These are phyloP conservation scores for Metschnikowia gelsemii DNA, from an alignment of 805 yeast species.

Conservation along the genomic window DNA sequence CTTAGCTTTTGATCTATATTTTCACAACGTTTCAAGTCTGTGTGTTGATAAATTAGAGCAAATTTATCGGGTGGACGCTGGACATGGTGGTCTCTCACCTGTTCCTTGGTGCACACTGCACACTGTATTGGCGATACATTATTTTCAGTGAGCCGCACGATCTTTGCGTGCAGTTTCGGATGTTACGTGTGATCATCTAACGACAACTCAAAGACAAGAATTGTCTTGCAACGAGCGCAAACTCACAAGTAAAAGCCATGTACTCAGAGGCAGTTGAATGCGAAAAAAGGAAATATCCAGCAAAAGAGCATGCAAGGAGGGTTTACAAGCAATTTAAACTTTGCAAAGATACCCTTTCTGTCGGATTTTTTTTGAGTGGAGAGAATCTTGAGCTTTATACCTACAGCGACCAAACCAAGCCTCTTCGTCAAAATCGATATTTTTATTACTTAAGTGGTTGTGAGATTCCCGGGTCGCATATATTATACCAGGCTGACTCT, in stretches of 20 bases:
- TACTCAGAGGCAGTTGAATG: neutral
- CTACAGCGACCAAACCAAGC: constrained; percentile 75
- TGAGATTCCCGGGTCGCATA: constrained; percentile 72
- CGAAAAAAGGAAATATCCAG: constrained; percentile 76
- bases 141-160: neutral
- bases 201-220: neutral
- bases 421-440: constrained; percentile 86
- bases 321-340: constrained; percentile 44
- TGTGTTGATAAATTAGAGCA: no score
- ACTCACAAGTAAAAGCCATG: no score
- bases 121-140: no score
- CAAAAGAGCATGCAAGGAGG: constrained; percentile 67
- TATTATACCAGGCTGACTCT: constrained; percentile 52
- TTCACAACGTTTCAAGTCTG: no score
- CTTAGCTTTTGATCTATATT: neutral
- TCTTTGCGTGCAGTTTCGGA: neutral
- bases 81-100: no score
- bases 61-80: no score
- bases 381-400: constrained; percentile 57
- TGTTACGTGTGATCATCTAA: no score
- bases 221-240: no score
- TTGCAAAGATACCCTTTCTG: constrained; percentile 24
- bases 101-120: no score
- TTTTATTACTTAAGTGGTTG: constrained; percentile 86
- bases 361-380: constrained; percentile 58